Conservation (phyloP, 2,329 filamentous ascomycete genomes). For the Ophiocordyceps robertsii region DNA sequence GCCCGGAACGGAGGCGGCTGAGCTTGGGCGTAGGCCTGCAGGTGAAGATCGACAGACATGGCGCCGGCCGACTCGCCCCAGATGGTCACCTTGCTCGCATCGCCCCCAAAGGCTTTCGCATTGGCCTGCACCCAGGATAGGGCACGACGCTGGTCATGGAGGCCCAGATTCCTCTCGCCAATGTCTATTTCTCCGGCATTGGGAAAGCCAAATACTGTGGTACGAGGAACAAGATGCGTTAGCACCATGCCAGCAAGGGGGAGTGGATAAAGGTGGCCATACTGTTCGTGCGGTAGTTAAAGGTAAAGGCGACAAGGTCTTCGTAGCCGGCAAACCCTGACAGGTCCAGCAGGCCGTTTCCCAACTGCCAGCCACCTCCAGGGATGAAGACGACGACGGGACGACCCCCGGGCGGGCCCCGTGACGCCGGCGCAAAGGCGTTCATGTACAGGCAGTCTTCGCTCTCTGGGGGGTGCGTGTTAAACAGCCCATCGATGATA, state of each 20-base stretch:
- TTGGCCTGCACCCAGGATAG: slow-evolving; percentile 14
- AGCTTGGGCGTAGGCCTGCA: slow-evolving; percentile 8
- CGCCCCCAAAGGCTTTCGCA: slow-evolving; percentile 12
- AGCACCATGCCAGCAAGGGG: neutral
- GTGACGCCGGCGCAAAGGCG: slow-evolving; percentile 10
- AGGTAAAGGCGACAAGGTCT: slow-evolving; percentile 11
- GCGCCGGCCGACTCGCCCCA: slow-evolving; percentile 16
- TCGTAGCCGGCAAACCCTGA: slow-evolving; percentile 13
- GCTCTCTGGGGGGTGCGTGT: slow-evolving; percentile 8
- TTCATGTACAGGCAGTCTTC: slow-evolving; percentile 16
- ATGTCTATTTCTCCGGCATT: slow-evolving; percentile 22
- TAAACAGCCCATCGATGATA: slow-evolving; percentile 9
- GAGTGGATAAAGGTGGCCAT: neutral
- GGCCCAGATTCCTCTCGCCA: slow-evolving; percentile 17
- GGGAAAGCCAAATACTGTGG: slow-evolving; percentile 27
- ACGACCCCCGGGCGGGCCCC: slow-evolving; percentile 2
- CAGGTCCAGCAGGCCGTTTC: slow-evolving; percentile 9
- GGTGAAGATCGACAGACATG: slow-evolving; percentile 16
- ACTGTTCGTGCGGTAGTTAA: slow-evolving; percentile 15
- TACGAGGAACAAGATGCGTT: neutral
- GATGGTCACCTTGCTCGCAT: slow-evolving; percentile 11
- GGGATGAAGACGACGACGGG: slow-evolving; percentile 13
- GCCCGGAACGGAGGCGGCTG: slow-evolving; percentile 10
- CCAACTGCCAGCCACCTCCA: slow-evolving; percentile 12
- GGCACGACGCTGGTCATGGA: slow-evolving; percentile 14